Percentiles rank a stretch among this genome's conserved stretches.
Conservation (phyloP, 208 protist genomes). For the Balamuthia mandrillaris region DNA sequence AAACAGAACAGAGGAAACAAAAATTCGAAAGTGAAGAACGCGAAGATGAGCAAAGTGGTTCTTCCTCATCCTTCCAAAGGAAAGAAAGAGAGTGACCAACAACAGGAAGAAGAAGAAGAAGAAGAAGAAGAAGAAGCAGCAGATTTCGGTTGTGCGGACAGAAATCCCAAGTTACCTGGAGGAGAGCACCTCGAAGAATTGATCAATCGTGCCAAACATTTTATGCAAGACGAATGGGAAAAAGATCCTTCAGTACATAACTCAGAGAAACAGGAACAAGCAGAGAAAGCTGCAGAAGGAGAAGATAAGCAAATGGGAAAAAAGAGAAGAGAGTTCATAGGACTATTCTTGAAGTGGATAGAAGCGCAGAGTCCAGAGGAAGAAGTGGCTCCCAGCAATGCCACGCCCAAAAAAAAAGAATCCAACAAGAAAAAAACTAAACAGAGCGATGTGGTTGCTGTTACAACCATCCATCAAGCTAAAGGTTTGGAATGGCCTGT, state of each 20-base stretch:
- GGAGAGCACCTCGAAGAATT: not conserved
- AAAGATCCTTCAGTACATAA: not conserved
- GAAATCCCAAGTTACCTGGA: too few species aligned
- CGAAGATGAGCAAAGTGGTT: too few species aligned
- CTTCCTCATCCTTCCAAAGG: too few species aligned
- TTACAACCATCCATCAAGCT: not conserved
- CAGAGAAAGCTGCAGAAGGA: too few species aligned
- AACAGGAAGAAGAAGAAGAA: not conserved
- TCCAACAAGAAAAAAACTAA: too few species aligned
- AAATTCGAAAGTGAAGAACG: too few species aligned
- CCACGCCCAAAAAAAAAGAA: too few species aligned
- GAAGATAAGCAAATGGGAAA: too few species aligned
- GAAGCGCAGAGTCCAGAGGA: not conserved
- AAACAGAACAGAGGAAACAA: not conserved
- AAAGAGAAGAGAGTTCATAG: too few species aligned
- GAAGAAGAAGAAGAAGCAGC: not conserved
- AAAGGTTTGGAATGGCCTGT: slow-evolving; percentile 13
- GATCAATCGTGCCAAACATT: not conserved
- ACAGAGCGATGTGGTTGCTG: not conserved
- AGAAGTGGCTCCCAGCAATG: not conserved
- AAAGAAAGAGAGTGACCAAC: not conserved
- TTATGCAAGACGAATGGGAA: not conserved
- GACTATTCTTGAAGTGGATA: not conserved
- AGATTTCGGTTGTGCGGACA: not conserved
- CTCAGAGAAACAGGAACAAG: too few species aligned